Percentiles rank a stretch among this genome's conserved stretches.
These are phyloP conservation scores for Camellia sinensis DNA, from an alignment of 148 eudicot genomes.

Conservation along the genomic window DNA sequence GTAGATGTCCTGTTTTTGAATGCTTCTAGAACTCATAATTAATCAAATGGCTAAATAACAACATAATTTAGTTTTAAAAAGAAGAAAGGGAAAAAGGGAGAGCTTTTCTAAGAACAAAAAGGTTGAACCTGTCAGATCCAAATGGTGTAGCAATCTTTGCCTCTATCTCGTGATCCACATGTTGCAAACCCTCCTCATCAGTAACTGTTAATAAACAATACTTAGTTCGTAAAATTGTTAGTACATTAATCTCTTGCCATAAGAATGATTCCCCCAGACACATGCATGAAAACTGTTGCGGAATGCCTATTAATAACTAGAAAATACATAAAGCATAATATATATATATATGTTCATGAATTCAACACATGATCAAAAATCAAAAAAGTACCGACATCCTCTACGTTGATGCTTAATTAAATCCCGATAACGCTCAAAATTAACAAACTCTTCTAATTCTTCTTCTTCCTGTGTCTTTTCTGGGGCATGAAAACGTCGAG, in stretches of 20 bases:
- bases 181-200: conserved; percentile 90
- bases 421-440: conserved; percentile 99
- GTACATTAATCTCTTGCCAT: conserved; percentile 4
- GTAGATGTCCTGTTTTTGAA: neutral
- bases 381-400: conserved; percentile 99
- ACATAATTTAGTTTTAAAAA: neutral
- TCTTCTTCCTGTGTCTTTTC: conserved; percentile 95
- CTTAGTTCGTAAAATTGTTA: conserved; percentile 32
- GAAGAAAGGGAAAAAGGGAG: neutral
- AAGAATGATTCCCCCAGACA: conserved; percentile 12
- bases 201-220: conserved; percentile 55
- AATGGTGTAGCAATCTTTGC: conserved; percentile 71
- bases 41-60: neutral
- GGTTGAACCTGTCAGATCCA: conserved; percentile 64
- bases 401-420: conserved; percentile 99
- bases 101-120: neutral
- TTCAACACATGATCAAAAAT: conserved; percentile 40
- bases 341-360: conserved; percentile 22
- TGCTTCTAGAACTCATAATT: neutral
- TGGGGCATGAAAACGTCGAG: conserved; percentile 56
- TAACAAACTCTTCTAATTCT: conserved; percentile 98
- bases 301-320: conserved; percentile 16
- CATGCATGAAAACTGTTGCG: conserved; percentile 18
- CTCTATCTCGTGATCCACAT: conserved; percentile 90
- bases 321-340: neutral